Percentiles rank a stretch among this genome's conserved stretches.
These are phyloP conservation scores for Ascoidea asiatica DNA, from an alignment of 805 yeast genomes.

Conservation along the genomic window DNA sequence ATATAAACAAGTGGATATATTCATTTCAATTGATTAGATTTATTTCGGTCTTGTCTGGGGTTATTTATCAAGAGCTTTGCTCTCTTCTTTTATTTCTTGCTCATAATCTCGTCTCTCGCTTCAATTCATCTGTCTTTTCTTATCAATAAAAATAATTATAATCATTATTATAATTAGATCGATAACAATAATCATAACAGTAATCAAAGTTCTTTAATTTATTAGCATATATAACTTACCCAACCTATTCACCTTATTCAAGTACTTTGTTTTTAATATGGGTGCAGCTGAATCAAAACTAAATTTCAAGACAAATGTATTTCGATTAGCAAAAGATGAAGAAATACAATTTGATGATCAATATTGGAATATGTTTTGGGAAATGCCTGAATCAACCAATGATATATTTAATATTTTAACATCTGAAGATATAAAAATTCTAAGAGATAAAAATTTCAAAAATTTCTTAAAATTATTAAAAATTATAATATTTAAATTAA, in stretches of 20 bases:
- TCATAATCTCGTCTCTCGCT: no score
- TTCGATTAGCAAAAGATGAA: constrained; percentile 35
- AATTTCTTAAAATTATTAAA: constrained; percentile 45
- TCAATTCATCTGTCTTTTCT: no score
- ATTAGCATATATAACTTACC: not conserved
- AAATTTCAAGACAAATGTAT: constrained; percentile 45
- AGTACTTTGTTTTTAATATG: constrained; percentile 25
- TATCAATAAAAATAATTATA: no score
- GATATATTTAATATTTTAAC: constrained; percentile 50
- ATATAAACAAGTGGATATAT: no score
- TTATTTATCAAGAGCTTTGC: no score
- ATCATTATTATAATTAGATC: no score
- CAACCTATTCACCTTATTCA: not conserved
- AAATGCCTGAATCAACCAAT: constrained; percentile 32
- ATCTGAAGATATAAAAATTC: constrained; percentile 39
- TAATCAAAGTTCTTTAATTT: not conserved
- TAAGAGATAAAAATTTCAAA: constrained; percentile 41
- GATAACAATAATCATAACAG: not conserved
- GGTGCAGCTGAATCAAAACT: constrained; percentile 62
- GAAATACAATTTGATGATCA: constrained; percentile 21
- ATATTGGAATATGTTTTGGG: constrained; percentile 35
- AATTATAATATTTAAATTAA: constrained; percentile 20
- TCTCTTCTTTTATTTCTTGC: no score
- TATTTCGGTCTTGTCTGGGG: no score
- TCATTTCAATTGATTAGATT: no score